Base-by-base conservation (phyloP, 768 basidiomycete species). In the Trametes villosa region DNA sequence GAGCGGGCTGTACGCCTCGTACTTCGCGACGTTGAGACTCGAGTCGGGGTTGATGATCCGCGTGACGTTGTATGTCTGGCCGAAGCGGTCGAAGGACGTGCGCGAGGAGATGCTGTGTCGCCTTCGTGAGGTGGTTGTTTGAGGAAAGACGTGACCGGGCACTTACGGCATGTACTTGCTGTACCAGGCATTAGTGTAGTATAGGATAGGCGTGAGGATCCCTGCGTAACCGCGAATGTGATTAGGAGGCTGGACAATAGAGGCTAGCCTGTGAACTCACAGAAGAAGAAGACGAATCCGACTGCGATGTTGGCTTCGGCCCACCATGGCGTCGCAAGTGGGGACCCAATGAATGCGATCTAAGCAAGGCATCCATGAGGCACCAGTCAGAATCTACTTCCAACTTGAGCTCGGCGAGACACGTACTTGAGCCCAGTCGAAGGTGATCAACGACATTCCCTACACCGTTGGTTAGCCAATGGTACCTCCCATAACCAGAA, bases 271-370 rank as follows among this genome's bases (percentile, higher is more conserved):
- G 27, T 11, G 1, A 1, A 67, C 74, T 63, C 47, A 73, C 81
- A 81, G 71, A 76, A 80, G 67, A 81, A 77, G 61, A 79, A 63
- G 5, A 81, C 70, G 59, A 81, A 77, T 18, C 79, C 85, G 34
- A 68, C 78, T 4, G 79, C 70, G 53, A 89, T 76, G 67, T 90
- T 90, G 7, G 86, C 87, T 71, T 87, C 85, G 1, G 87, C 88
- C 88, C 88, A 90, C 88, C 88, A 91, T 3, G 90, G 89, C 4
- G 88, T 86, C 6, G 86, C 63, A n/a, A 81, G 74, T 0, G 89
- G 89, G 34, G 83, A 84, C 13, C 84, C 84, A 46, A 84, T 85
- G 69, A 86, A 88, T 3, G 85, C 83, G 58, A 87, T 81, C 71
- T 87, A 17, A 6, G 83, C 0, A 22, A 9, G 33, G 3, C 12